Conservation (phyloP, 129 eudicot species). For the Flaveria linearis region DNA sequence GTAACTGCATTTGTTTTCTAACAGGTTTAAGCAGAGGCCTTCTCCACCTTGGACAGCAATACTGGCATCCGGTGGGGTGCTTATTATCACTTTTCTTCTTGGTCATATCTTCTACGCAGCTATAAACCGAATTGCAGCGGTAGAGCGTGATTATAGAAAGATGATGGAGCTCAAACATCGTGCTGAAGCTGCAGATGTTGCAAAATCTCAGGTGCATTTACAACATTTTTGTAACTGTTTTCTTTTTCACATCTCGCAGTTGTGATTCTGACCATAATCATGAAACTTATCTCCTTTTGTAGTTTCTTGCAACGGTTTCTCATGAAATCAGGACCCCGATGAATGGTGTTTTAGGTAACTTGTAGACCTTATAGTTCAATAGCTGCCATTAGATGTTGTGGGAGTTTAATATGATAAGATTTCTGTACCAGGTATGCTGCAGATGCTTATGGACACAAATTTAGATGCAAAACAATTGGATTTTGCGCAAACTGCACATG, state of each 20-base stretch:
- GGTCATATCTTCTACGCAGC: constrained; percentile 72
- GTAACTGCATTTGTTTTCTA: background rate
- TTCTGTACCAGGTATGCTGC: constrained; percentile 74
- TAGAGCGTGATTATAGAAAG: constrained; percentile 52
- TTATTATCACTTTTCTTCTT: constrained; percentile 65
- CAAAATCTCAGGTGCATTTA: constrained; percentile 83
- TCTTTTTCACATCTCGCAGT: background rate
- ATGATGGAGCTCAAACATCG: constrained; percentile 75
- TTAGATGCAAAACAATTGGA: constrained; percentile 69
- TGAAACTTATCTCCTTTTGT: constrained; percentile 29
- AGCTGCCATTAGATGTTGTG: background rate
- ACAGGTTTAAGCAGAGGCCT: constrained; percentile 75
- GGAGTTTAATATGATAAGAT: background rate
- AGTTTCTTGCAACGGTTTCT: constrained; percentile 94
- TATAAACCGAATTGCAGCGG: constrained; percentile 56
- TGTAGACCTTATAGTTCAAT: constrained; percentile 14
- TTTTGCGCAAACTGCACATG: constrained; percentile 84
- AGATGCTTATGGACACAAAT: constrained; percentile 92
- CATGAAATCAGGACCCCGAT: constrained; percentile 98
- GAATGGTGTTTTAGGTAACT: constrained; percentile 90
- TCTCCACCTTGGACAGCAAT: constrained; percentile 73
- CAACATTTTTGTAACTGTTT: constrained; percentile 1
- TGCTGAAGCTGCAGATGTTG: constrained; percentile 92
- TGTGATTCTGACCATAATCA: constrained; percentile 20
- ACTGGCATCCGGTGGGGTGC: constrained; percentile 47